phyloP scores from a whole-genome alignment of 371 early-diverging fungal species.

The Mortierella sp. region DNA sequence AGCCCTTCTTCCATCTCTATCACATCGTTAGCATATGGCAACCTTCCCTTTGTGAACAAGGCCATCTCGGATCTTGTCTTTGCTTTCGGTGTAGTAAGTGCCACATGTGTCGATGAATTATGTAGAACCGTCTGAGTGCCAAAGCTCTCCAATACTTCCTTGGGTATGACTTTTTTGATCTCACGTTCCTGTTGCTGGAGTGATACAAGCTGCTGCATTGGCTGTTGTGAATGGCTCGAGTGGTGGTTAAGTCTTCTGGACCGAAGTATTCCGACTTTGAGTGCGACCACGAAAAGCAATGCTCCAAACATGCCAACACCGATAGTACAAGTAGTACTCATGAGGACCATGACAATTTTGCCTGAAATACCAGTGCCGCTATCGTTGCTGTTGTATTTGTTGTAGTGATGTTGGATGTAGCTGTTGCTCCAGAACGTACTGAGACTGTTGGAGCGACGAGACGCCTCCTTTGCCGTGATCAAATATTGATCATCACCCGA shows the following conservation, averaged over 20 bases:
- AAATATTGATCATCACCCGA: constrained; percentile 15
- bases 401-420: not conserved
- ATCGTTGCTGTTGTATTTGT: not conserved
- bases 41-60: constrained; percentile 12
- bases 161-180: constrained; percentile 31
- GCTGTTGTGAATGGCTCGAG: constrained; percentile 3
- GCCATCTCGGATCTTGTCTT: constrained; percentile 12
- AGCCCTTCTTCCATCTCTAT: constrained; percentile 51
- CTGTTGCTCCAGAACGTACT: constrained; percentile 10
- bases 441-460: constrained; percentile 1
- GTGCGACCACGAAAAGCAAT: constrained; percentile 43
- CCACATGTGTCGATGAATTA: constrained; percentile 10
- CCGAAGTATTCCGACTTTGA: constrained; percentile 44
- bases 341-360: constrained; percentile 32
- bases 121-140: constrained; percentile 39
- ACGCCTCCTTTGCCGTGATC: constrained; percentile 3
- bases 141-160: constrained; percentile 29
- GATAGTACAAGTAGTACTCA: constrained; percentile 44
- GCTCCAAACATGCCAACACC: constrained; percentile 52
- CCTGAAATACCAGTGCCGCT: constrained; percentile 4
- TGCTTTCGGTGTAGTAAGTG: not conserved
- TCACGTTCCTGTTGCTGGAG: constrained; percentile 28
- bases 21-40: constrained; percentile 31
- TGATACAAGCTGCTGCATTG: constrained; percentile 6
- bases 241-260: constrained; percentile 4